Percentiles rank a stretch among this genome's conserved stretches.
phyloP scores from a whole-genome alignment of 2,329 filamentous ascomycete species.

The Pseudogymnoascus sp. region DNA sequence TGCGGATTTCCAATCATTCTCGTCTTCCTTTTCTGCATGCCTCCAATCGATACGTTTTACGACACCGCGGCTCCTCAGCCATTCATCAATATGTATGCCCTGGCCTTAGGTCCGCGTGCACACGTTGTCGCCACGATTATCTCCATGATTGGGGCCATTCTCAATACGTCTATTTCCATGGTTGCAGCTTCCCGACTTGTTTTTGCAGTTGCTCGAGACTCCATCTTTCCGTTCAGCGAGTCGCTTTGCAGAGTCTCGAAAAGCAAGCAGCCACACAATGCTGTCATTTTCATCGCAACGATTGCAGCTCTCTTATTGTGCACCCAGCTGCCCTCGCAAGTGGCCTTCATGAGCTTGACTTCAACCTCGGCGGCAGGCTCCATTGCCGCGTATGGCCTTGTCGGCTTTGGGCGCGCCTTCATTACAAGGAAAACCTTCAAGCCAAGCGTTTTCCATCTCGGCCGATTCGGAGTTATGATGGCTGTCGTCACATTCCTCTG shows the following conservation, averaged over 20 bases:
- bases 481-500: conserved; percentile 12
- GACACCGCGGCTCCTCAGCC: conserved; percentile 26
- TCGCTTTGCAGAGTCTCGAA: conserved; percentile 11
- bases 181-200: conserved; percentile 14
- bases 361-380: conserved; percentile 13
- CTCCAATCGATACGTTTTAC: conserved; percentile 28
- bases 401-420: conserved; percentile 13
- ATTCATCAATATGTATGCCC: conserved; percentile 19
- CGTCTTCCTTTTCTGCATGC: conserved; percentile 29
- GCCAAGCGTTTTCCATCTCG: conserved; percentile 12
- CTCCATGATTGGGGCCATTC: conserved; percentile 16
- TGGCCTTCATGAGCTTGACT: conserved; percentile 11
- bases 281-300: conserved; percentile 12
- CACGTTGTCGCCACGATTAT: conserved; percentile 17
- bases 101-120: conserved; percentile 16
- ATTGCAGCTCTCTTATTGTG: conserved; percentile 12
- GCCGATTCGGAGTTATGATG: conserved; percentile 10
- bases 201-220: conserved; percentile 13
- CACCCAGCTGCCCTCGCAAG: conserved; percentile 14
- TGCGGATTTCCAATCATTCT: conserved; percentile 29
- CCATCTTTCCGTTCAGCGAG: conserved; percentile 12
- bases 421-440: conserved; percentile 13
- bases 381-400: conserved; percentile 12
- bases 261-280: conserved; percentile 14
- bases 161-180: conserved; percentile 15